Evolutionary conservation across 306 rosid genomes (phyloP).

Genomic region (Medicago ruthenica): DNA sequence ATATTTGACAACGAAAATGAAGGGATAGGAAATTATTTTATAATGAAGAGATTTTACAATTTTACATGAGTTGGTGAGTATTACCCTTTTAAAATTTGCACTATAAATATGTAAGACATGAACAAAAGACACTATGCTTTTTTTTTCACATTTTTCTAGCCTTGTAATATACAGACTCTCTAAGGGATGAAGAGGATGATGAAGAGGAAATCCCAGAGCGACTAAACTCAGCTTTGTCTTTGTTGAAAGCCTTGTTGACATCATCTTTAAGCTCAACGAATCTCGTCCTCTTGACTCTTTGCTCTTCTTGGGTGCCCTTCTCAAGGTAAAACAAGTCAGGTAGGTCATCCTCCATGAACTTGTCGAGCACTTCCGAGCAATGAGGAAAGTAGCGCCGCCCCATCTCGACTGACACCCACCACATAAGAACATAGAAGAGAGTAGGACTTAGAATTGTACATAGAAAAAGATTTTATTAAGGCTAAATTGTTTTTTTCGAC

Average conservation of each 20-base stretch:
- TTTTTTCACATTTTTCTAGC: slow-evolving; percentile 56
- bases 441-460: background rate
- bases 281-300: slow-evolving; percentile 62
- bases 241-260: slow-evolving; percentile 83
- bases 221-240: slow-evolving; percentile 74
- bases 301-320: slow-evolving; percentile 81
- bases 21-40: background rate
- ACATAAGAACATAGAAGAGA: slow-evolving; percentile 22
- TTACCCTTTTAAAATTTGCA: slow-evolving; percentile 21
- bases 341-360: slow-evolving; percentile 78
- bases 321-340: slow-evolving; percentile 76
- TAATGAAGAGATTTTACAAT: slow-evolving; percentile 2
- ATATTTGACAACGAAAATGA: background rate
- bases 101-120: slow-evolving; percentile 13
- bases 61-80: slow-evolving; percentile 34
- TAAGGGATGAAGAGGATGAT: slow-evolving; percentile 63
- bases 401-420: slow-evolving; percentile 63
- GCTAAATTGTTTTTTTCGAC: too few species aligned
- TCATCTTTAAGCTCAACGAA: slow-evolving; percentile 90
- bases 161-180: slow-evolving; percentile 54
- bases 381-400: slow-evolving; percentile 91
- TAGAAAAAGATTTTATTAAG: too few species aligned
- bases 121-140: slow-evolving; percentile 32
- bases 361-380: slow-evolving; percentile 93
- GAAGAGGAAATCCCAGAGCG: slow-evolving; percentile 61